Evolutionary conservation across 2,329 filamentous ascomycete species (phyloP), one percentile per base, ranked within the genome.

Genomic region (Aspergillus hiratsukae): DNA sequence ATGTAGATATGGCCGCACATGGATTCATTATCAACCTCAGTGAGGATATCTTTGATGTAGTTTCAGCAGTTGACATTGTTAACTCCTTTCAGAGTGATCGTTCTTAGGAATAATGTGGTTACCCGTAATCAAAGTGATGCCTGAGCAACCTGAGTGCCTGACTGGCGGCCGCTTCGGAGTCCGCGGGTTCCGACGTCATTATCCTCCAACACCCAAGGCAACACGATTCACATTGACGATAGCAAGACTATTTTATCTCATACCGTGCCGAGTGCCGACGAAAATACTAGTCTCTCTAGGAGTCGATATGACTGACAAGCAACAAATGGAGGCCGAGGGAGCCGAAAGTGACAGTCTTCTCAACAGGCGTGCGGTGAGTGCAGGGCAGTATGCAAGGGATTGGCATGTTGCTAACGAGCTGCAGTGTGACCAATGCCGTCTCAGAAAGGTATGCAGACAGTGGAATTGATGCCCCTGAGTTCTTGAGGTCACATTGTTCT

Each of bases 391-490:
- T 43, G 37, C 27, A 53, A 23, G 25, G 46, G 40, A 45, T 46
- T 37, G 27, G 27, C 14, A 40, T 17, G 17, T 19, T 27, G 29
- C 57, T 59, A 51, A 62, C 29, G 27, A 50, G 45, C 21, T 37
- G 27, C 59, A 72, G 70, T 72, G 70, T 55, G 70, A 72, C 52
- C 70, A 72, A 61, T 72, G 70, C 31, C 69, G 70, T 11, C 50
- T 64, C 23, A 60, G 70, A 61, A 72, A 72, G 63, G 70, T 72
- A 63, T 50, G 43, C 3, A 7, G 21, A 7, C 10, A 7, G 14
- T 1, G 5, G 43, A 37, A 14, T 46, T 23, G 21, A 25, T 23
- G 45, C 25, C 19, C 28, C 27, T 19, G n/a, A 37, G 43, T n/a
- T n/a, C 35, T 21, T 53, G 19, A 9, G 11, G 19, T 27, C 37